Base-by-base conservation (phyloP, 108 stramenopile species). In the Cyclotella baltica region DNA sequence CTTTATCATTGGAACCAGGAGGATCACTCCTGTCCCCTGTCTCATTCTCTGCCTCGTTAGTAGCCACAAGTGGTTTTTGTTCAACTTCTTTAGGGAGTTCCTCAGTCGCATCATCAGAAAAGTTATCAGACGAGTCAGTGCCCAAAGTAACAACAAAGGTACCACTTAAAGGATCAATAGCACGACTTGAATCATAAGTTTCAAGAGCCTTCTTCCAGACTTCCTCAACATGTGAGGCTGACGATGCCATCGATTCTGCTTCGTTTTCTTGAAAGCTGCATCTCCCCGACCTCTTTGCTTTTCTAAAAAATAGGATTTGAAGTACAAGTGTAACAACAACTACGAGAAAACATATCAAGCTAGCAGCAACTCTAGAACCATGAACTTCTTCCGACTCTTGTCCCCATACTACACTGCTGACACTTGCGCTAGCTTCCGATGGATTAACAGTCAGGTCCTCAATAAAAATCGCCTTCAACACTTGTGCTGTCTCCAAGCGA, bases 401-500 rank as follows among this genome's bases (percentile, higher is more conserved):
- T 56, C 35, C 28, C 73, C 25, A 52, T 15, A 40, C 62, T 34
- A 38, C 33, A 23, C 2, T 28, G 13, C 40, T 62, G 31, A 31
- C 6, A 33, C 13, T 61, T 16, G 31, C 20, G 38, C 23, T 72
- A 3, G 69, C 29, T 50, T 58, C 28, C n/a, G 35, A 46, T 19
- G 35, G 57, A 38, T 59, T 68, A 5, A 31, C 59, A 27, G 28
- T 68, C 19, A 69, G 18, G 28, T 69, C 61, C 16, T 76, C 75
- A 55, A 75, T 69, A 51, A 64, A 82, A 51, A 82, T 76, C 11
- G 70, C 70, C 51, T 76, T 71, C 65, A 55, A 47, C 18, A 82
- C 74, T 22, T 58, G 62, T 11, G 55, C 29, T 28, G 70, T 53
- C 29, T 76, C 81, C 37, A 76, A 82, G 15, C 58, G 30, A 10